Evolutionary conservation across 495 filamentous ascomycete genomes (phyloP).

Genomic region (Xylaria flabelliformis): DNA sequence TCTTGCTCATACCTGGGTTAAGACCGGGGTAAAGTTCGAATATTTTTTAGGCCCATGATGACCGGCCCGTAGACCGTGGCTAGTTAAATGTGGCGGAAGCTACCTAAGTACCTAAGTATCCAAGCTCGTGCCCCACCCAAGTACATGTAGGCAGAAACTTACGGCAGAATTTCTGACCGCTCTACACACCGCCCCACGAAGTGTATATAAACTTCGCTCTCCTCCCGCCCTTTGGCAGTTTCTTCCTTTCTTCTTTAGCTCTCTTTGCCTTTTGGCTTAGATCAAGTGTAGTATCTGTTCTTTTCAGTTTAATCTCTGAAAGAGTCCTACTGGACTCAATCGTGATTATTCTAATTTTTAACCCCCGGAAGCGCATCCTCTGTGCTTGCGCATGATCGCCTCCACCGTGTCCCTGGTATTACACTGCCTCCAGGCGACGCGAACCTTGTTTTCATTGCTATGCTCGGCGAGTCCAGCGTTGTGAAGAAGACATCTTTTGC

Average conservation of each 20-base stretch:
- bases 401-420: constrained; percentile 79
- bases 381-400: constrained; percentile 74
- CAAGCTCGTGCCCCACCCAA: background rate
- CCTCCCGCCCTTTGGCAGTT: constrained; percentile 30
- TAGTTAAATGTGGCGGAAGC: constrained; percentile 3
- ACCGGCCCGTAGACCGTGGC: constrained; percentile 11
- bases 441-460: constrained; percentile 59
- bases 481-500: constrained; percentile 59
- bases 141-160: constrained; percentile 7
- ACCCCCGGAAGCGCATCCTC: constrained; percentile 58
- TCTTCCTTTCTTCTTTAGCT: constrained; percentile 40
- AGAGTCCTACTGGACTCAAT: constrained; percentile 61
- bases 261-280: constrained; percentile 66
- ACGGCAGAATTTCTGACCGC: constrained; percentile 32
- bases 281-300: constrained; percentile 97
- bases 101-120: background rate
- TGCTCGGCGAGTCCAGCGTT: constrained; percentile 55
- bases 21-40: constrained; percentile 12
- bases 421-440: constrained; percentile 80
- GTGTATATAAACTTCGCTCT: constrained; percentile 19
- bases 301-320: constrained; percentile 84
- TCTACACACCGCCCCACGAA: constrained; percentile 18
- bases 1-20: background rate
- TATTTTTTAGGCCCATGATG: constrained; percentile 26
- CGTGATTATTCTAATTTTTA: constrained; percentile 79